Conservation (phyloP, 306 rosid genomes). For the Rosa lucieae region DNA sequence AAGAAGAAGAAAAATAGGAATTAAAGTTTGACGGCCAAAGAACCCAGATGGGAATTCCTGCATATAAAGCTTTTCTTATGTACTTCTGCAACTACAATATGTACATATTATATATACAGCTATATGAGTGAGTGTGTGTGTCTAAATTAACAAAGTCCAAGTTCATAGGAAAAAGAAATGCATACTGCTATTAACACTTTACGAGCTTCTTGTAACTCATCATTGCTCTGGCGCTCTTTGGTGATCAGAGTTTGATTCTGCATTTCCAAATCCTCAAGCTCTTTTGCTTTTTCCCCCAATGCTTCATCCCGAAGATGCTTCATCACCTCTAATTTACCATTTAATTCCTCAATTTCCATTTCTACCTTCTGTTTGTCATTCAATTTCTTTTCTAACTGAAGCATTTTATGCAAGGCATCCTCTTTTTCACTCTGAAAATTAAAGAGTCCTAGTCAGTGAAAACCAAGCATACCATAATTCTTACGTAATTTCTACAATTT, state of each 20-base stretch:
- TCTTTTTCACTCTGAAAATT: conserved; percentile 75
- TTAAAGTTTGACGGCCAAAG: not conserved
- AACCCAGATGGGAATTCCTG: not conserved
- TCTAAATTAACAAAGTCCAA: not conserved
- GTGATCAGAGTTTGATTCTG: conserved; percentile 55
- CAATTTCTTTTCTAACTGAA: conserved; percentile 76
- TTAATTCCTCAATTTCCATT: conserved; percentile 90
- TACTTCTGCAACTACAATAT: no score
- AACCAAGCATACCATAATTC: conserved; percentile 1
- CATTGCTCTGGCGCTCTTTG: conserved; percentile 88
- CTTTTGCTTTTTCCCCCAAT: conserved; percentile 49
- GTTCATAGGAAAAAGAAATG: conserved; percentile 11
- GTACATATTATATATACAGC: no score
- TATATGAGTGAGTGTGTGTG: not conserved
- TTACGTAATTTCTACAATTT: conserved; percentile 1
- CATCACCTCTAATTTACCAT: conserved; percentile 91
- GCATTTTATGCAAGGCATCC: conserved; percentile 74
- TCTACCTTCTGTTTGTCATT: conserved; percentile 85
- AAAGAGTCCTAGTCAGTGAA: conserved; percentile 25
- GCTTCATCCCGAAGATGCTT: conserved; percentile 79
- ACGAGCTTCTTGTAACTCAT: conserved; percentile 91
- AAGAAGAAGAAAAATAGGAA: not conserved
- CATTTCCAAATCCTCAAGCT: conserved; percentile 46
- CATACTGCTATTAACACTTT: conserved; percentile 60
- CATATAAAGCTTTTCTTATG: not conserved